These are phyloP conservation scores for Trichosporon sp. DNA, from an alignment of 1,284 basidiomycete genomes.

Conservation along the genomic window DNA sequence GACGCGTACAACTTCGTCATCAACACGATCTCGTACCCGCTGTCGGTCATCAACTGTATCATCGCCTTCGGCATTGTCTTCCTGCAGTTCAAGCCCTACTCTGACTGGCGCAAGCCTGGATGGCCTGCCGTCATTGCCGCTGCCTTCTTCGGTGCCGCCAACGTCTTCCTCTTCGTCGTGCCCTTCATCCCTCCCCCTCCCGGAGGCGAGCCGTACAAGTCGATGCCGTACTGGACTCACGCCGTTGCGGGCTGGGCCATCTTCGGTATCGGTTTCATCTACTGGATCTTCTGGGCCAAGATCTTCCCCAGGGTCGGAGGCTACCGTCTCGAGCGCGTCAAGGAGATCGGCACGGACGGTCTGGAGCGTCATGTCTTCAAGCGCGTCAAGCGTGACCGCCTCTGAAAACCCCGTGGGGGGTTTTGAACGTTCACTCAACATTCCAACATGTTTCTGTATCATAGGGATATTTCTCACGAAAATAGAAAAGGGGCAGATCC, in stretches of 20 bases:
- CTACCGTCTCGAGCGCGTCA: constrained; percentile 28
- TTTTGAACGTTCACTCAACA: neutral
- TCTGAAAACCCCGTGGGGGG: neutral
- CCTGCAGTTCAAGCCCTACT: constrained; percentile 29
- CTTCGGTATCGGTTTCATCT: constrained; percentile 36
- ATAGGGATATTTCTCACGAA: neutral
- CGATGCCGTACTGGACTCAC: constrained; percentile 33
- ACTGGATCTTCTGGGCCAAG: constrained; percentile 35
- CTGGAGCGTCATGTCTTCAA: constrained; percentile 28
- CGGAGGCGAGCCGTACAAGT: constrained; percentile 29
- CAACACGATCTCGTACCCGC: constrained; percentile 35
- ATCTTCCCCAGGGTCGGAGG: constrained; percentile 28
- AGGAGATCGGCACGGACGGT: constrained; percentile 28
- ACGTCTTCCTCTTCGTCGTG: constrained; percentile 32
- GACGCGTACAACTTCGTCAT: constrained; percentile 62
- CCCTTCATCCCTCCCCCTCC: constrained; percentile 26
- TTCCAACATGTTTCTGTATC: neutral
- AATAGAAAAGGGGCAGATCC: constrained; percentile 3
- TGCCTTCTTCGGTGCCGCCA: constrained; percentile 30
- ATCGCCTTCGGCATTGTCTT: constrained; percentile 31
- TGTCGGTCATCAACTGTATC: constrained; percentile 29
- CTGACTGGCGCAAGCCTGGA: constrained; percentile 27
- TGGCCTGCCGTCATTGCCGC: constrained; percentile 3
- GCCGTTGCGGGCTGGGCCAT: constrained; percentile 31
- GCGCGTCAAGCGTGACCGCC: constrained; percentile 13